These are phyloP conservation scores for Microcyclospora tardicrescens DNA, from an alignment of 2,329 filamentous ascomycete species.

Conservation along the genomic window DNA sequence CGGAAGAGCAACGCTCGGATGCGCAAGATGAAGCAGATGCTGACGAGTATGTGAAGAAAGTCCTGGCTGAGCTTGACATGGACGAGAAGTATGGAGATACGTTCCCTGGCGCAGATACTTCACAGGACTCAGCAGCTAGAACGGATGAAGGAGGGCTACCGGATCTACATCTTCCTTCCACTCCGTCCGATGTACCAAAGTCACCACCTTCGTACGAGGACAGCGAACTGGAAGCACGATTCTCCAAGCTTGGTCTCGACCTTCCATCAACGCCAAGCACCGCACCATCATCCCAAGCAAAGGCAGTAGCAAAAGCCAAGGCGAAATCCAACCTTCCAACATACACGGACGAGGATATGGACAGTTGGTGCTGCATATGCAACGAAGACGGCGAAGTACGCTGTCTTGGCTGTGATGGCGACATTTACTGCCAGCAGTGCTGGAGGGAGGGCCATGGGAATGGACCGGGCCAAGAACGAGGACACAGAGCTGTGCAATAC, in stretches of 20 bases:
- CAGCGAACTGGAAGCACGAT: constrained; percentile 32
- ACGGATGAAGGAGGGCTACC: constrained; percentile 4
- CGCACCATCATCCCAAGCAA: constrained; percentile 21
- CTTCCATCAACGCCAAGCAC: constrained; percentile 37
- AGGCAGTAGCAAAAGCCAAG: constrained; percentile 14
- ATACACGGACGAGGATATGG: constrained; percentile 55
- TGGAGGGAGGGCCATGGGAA: constrained; percentile 70
- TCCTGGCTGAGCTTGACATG: constrained; percentile 35
- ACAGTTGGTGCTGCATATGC: constrained; percentile 72
- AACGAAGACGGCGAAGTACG: constrained; percentile 61
- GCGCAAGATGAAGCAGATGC: constrained; percentile 27
- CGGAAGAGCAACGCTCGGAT: constrained; percentile 13
- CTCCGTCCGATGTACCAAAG: constrained; percentile 14
- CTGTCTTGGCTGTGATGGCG: constrained; percentile 57
- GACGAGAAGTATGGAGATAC: constrained; percentile 26
- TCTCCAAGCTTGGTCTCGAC: constrained; percentile 31
- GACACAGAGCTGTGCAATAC: constrained; percentile 48
- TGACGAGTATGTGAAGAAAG: constrained; percentile 33
- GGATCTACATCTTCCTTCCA: constrained; percentile 18
- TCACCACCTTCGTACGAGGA: constrained; percentile 23
- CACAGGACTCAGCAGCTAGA: neutral
- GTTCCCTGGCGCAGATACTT: constrained; percentile 4
- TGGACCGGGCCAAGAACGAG: constrained; percentile 57
- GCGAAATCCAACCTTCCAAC: constrained; percentile 24
- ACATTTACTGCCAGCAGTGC: constrained; percentile 65